These are phyloP conservation scores for Laetiporus sulphureus DNA, from an alignment of 1,284 basidiomycete genomes.

Conservation along the genomic window DNA sequence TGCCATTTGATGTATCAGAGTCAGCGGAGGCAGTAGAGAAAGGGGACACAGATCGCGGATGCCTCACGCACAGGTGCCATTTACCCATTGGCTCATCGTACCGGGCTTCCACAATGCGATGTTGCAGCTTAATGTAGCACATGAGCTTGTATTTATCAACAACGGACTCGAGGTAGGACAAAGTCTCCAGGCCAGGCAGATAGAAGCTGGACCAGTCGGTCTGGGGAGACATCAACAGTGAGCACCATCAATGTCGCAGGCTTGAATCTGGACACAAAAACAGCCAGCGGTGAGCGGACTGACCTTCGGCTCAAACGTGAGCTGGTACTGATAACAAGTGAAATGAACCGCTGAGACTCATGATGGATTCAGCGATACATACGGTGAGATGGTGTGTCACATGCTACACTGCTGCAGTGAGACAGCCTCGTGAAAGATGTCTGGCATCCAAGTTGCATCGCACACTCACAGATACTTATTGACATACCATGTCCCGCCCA, in stretches of 20 bases:
- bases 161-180: constrained; percentile 42
- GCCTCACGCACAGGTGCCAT: constrained; percentile 46
- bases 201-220: constrained; percentile 57
- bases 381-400: constrained; percentile 6
- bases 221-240: too few species aligned
- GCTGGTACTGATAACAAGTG: constrained; percentile 48
- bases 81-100: constrained; percentile 45
- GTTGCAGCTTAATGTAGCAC: constrained; percentile 45
- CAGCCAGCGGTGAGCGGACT: constrained; percentile 7
- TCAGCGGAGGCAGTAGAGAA: too few species aligned
- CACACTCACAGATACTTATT: constrained; percentile 29
- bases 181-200: constrained; percentile 51
- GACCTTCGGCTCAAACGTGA: constrained; percentile 49
- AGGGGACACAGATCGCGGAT: too few species aligned
- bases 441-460: neutral
- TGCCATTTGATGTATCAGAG: constrained; percentile 1
- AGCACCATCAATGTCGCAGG: too few species aligned
- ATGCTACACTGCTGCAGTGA: constrained; percentile 6
- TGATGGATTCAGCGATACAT: neutral
- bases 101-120: constrained; percentile 42
- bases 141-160: constrained; percentile 53
- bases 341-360: too few species aligned
- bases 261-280: neutral
- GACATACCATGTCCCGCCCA: constrained; percentile 54
- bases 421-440: neutral